Evolutionary conservation across 495 filamentous ascomycete genomes (phyloP), one percentile per base, ranked within the genome.

Genomic region (Aspergillus conjunctus): DNA sequence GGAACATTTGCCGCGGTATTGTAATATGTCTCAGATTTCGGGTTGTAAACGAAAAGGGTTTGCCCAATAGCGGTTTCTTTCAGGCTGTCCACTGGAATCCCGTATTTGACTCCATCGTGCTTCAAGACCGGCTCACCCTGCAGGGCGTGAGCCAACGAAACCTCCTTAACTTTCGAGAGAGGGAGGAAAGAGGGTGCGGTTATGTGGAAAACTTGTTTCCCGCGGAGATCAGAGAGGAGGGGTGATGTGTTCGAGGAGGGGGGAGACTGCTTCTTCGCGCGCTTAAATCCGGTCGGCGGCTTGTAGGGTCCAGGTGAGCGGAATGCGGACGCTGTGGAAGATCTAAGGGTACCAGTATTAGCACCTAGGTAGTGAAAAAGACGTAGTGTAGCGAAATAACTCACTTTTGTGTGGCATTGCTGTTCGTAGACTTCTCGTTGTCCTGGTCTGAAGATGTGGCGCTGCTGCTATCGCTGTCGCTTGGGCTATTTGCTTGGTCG

Each of bases 181-280:
- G 78, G 77, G 15, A 80, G 68, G 61, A 65, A 77, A 3, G 75
- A 67, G 0, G 78, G 78, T 1, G 78, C 78, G 7, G 75, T 73
- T 56, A 80, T 73, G 54, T 80, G 76, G 58, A 74, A 69, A 33
- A 80, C 62, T 66, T 79, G 74, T 57, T 80, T 80, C 50, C 75
- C 76, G 54, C 63, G 61, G 53, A 80, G 68, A 54, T 78, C 68
- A 49, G 75, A 74, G 31, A 81, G 68, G 30, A 74, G 50, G 18
- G 77, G 76, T 39, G 71, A 68, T 32, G 67, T 65, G 56, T 45
- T 71, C 17, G 75, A 73, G 51, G 76, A 72, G 39, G 74, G 65
- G 9, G 73, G 61, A 21, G 66, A 51, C 52, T 73, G 69, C 56
- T 73, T 69, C 56, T 74, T 77, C 58, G 64, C 67, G 34, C 70